Base-by-base conservation (phyloP, 2,329 filamentous ascomycete genomes). In the Orbilia quercus region DNA sequence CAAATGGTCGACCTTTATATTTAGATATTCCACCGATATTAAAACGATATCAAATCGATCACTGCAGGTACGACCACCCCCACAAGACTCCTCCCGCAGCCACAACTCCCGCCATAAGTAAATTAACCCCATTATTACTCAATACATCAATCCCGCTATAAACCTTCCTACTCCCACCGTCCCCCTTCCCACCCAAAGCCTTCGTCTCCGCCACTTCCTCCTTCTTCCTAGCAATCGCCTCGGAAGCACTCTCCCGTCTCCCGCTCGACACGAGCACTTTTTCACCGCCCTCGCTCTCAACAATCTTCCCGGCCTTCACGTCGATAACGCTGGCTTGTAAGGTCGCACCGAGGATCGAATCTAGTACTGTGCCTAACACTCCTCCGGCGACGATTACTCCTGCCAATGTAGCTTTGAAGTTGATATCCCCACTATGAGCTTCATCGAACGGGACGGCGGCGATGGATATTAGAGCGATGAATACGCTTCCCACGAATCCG, bases 81-180 rank as follows among this genome's bases (percentile, higher is more conserved):
- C 67, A 72, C 1, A 18, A 23, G 9, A 72, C 59, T 7, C 67
- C 90, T 2, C 89, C 87, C 16, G 92, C 76, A 79, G 91, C 96
- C 86, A 96, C 93, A 2, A 84, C 84, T 12, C 87, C 84, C 0
- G 94, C 93, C 94, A 97, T 98, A 65, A 94, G 80, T 67, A 97
- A 87, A 80, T 99, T 99, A 77, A 99, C 92, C 62, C 91, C 90
- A 80, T 99, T 99, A 81, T 99, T 99, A 81, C 96, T 92, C 66
- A 99, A 83, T 74, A 96, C 80, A 79, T 96, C 86, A 90, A 81
- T 91, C 87, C 5, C 89, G 81, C 3, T 88, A 82, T 16, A 90
- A 83, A 57, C 88, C 89, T 72, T 89, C 86, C 77, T 84, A 84
- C 64, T 84, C 22, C 57, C 86, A 81, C 82, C 86, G 75, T 82